A percentile compares a stretch with the other conserved stretches of the same genome.
Evolutionary conservation across 106 monocot genomes (phyloP).

Genomic region (Alisma plantagoaquatica): DNA sequence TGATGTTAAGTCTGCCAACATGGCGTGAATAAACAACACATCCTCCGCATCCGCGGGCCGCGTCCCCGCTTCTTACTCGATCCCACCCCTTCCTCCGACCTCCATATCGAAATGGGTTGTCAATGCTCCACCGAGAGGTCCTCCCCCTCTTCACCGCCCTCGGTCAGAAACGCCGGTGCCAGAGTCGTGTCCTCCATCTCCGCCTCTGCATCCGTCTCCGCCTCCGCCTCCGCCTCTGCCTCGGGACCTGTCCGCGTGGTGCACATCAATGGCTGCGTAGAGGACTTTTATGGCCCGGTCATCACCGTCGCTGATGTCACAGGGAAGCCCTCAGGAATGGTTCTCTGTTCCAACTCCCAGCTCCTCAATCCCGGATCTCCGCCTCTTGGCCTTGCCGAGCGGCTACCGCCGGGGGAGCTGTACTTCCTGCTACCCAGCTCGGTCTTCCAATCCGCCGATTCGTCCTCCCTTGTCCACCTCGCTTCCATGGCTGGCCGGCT

Average conservation of each 20-base stretch:
- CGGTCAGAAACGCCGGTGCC: background rate
- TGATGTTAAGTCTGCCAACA: background rate
- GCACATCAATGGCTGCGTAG: constrained; percentile 68
- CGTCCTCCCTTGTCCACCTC: constrained; percentile 40
- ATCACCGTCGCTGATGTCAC: constrained; percentile 39
- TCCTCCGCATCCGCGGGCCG: constrained; percentile 8
- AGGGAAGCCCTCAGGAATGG: constrained; percentile 27
- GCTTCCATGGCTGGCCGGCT: constrained; percentile 43
- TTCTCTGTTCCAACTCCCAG: constrained; percentile 49
- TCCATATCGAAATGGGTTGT: too few relatives aligned
- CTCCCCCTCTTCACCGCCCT: too few relatives aligned
- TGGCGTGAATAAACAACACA: background rate
- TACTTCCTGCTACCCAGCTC: constrained; percentile 72
- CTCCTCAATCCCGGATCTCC: constrained; percentile 25
- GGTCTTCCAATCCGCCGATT: constrained; percentile 38
- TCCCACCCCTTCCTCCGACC: background rate
- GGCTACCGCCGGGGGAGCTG: constrained; percentile 44
- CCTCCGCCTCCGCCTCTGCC: constrained; percentile 4
- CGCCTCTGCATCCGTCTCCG: background rate
- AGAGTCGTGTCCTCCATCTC: background rate
- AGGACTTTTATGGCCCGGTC: constrained; percentile 40
- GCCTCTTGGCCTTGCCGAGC: constrained; percentile 27
- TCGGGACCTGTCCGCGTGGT: constrained; percentile 52
- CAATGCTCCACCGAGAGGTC: too few relatives aligned
- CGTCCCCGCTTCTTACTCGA: background rate